Percentiles rank a stretch among this genome's conserved stretches.
Conservation (phyloP, 768 basidiomycete genomes). For the Mycena indigotica region DNA sequence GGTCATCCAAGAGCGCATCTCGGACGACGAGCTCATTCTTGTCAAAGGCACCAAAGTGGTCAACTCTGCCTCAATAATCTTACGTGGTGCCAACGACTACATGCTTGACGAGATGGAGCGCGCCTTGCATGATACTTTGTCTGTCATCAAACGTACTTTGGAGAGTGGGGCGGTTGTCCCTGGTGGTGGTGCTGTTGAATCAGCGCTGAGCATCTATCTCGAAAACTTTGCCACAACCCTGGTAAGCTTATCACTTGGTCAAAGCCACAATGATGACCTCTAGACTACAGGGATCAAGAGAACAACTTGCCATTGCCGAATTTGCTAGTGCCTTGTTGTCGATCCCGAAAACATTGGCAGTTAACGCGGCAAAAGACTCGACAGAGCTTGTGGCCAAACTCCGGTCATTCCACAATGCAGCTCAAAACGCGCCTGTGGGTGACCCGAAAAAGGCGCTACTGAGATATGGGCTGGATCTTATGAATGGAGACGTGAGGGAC, state of each 20-base stretch:
- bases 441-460: constrained; percentile 90
- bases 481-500: constrained; percentile 94
- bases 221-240: constrained; percentile 99
- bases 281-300: constrained; percentile 85
- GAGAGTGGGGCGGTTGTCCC: constrained; percentile 96
- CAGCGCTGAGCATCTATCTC: constrained; percentile 93
- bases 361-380: constrained; percentile 98
- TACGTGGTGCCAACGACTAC: constrained; percentile 97
- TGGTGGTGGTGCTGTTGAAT: constrained; percentile 96
- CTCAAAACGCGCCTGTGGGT: constrained; percentile 86
- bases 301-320: constrained; percentile 99
- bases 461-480: constrained; percentile 92
- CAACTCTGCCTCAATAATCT: constrained; percentile 87
- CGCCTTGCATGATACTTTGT: constrained; percentile 90
- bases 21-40: constrained; percentile 97
- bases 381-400: constrained; percentile 97
- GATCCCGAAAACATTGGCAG: constrained; percentile 95
- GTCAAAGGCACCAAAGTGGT: constrained; percentile 98
- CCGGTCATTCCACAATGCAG: constrained; percentile 94
- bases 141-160: constrained; percentile 93
- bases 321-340: constrained; percentile 90
- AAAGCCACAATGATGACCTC: constrained; percentile 13
- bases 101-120: constrained; percentile 99
- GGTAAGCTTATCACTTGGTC: constrained; percentile 49
- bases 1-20: constrained; percentile 94